Conservation (phyloP, 306 rosid species). For the Prunus dulcis region DNA sequence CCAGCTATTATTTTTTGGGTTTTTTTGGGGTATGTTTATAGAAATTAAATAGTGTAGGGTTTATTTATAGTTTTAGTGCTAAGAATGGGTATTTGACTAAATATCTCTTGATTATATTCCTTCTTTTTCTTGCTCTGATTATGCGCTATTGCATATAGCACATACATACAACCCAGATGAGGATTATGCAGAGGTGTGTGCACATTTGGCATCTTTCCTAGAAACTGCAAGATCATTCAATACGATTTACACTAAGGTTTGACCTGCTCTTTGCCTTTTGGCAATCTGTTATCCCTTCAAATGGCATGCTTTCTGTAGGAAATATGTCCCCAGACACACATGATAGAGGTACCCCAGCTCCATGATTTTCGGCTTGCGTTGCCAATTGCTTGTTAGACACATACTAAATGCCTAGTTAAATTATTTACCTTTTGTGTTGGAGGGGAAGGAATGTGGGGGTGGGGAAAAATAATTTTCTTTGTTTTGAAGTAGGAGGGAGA, state of each 20-base stretch:
- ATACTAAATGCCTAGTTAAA: background rate
- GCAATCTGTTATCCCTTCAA: background rate
- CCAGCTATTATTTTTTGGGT: too few species aligned
- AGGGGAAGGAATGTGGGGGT: background rate
- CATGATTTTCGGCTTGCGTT: conserved; percentile 92
- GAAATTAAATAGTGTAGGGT: too few species aligned
- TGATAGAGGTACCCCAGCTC: conserved; percentile 99
- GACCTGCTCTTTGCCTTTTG: background rate
- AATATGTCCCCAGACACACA: conserved; percentile 97
- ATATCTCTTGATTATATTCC: background rate
- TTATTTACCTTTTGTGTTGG: background rate
- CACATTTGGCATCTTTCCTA: conserved; percentile 82
- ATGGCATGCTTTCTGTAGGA: conserved; percentile 42
- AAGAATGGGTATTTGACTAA: too few species aligned
- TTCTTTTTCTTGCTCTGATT: conserved; percentile 17
- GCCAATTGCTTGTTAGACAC: conserved; percentile 92
- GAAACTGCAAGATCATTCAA: conserved; percentile 94
- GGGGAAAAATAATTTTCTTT: background rate
- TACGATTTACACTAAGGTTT: conserved; percentile 84
- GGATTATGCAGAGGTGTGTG: conserved; percentile 72
- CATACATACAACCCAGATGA: conserved; percentile 90
- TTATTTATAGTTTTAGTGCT: too few species aligned
- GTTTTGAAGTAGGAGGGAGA: background rate
- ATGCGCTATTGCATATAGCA: conserved; percentile 37
- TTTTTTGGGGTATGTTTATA: too few species aligned